Evolutionary conservation across 2,329 filamentous ascomycete species (phyloP).

Genomic region (Amauroascus verrucosus): DNA sequence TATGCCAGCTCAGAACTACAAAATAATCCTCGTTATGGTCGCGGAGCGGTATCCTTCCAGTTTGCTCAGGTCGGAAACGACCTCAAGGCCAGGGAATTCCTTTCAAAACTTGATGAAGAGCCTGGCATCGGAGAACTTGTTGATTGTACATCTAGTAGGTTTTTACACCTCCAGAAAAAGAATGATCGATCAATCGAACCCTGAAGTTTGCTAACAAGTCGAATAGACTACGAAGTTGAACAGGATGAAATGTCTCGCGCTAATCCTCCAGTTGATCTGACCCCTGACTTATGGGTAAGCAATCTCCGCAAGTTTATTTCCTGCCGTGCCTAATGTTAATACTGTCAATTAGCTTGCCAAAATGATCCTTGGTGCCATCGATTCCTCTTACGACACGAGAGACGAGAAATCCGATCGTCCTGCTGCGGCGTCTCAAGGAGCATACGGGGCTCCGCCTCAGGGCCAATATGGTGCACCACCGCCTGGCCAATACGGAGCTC

Average conservation of each 20-base stretch:
- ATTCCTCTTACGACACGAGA: slow-evolving; percentile 54
- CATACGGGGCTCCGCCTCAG: slow-evolving; percentile 17
- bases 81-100: slow-evolving; percentile 52
- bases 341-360: slow-evolving; percentile 44
- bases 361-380: slow-evolving; percentile 57
- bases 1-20: slow-evolving; percentile 44
- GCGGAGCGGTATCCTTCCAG: slow-evolving; percentile 54
- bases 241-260: slow-evolving; percentile 55
- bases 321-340: neutral
- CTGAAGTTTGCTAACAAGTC: slow-evolving; percentile 17
- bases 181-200: neutral
- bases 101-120: slow-evolving; percentile 54
- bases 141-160: slow-evolving; percentile 59
- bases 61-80: slow-evolving; percentile 62
- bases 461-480: slow-evolving; percentile 24
- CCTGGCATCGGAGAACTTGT: slow-evolving; percentile 51
- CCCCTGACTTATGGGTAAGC: slow-evolving; percentile 52
- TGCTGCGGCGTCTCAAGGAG: neutral
- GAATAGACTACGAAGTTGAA: slow-evolving; percentile 55
- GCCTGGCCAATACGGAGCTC: slow-evolving; percentile 28
- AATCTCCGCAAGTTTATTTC: neutral
- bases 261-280: slow-evolving; percentile 52
- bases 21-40: slow-evolving; percentile 43
- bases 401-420: slow-evolving; percentile 44
- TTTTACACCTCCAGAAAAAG: neutral